Conservation (phyloP, 495 filamentous ascomycete genomes). For the Aspergillus homomorphus region DNA sequence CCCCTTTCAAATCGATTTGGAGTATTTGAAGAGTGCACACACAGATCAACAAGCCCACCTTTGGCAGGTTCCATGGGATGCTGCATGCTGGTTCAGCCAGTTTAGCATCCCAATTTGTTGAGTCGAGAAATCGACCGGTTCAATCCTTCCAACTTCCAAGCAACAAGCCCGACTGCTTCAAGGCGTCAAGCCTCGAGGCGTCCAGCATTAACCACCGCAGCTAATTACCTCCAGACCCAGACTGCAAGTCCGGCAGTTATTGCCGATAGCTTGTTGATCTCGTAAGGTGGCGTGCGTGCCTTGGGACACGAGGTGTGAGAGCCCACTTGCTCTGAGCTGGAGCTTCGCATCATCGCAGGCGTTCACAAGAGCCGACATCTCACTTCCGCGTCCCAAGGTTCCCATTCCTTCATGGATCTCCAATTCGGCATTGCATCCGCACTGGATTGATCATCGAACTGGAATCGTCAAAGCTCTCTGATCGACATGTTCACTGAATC, state of each 20-base stretch:
- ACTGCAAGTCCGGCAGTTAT: background rate
- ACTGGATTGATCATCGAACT: background rate
- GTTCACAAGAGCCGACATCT: background rate
- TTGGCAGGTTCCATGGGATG: too few species aligned
- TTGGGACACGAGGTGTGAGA: background rate
- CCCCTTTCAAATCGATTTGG: too few species aligned
- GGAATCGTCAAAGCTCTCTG: background rate
- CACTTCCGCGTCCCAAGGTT: too few species aligned
- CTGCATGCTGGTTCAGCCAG: too few species aligned
- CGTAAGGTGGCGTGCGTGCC: background rate
- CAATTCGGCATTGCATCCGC: background rate
- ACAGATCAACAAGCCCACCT: too few species aligned
- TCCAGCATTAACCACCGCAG: background rate
- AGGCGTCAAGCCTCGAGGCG: too few species aligned
- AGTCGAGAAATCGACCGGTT: too few species aligned
- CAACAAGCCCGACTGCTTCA: background rate
- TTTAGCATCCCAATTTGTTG: too few species aligned
- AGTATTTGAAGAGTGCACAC: too few species aligned
- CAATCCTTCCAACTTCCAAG: too few species aligned
- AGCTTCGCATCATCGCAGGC: too few species aligned
- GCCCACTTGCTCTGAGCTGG: background rate
- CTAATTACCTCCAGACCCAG: background rate
- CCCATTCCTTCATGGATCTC: background rate
- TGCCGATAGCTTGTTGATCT: background rate
- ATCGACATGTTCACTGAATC: background rate